Percentiles rank a stretch among this genome's conserved stretches.
Evolutionary conservation across 768 basidiomycete genomes (phyloP).

Genomic region (Lactarius evosmus): DNA sequence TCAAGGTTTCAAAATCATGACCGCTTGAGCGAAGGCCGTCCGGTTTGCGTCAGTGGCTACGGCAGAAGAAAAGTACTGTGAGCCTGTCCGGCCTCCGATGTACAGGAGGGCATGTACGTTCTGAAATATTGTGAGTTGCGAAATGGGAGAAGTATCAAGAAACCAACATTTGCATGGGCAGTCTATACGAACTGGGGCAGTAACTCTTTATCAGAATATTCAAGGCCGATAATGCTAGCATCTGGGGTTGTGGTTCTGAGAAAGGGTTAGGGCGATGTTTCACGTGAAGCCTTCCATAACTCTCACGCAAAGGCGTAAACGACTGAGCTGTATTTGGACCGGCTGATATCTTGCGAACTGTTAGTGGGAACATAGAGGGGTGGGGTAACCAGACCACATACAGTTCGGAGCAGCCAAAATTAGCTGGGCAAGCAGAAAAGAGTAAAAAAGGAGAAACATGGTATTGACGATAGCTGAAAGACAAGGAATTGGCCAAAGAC

Average conservation of each 20-base stretch:
- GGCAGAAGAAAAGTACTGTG: constrained; percentile 56
- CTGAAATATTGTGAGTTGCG: constrained; percentile 36
- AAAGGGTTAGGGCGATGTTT: not conserved
- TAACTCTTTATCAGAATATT: constrained; percentile 44
- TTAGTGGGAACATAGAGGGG: not conserved
- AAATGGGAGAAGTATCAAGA: not conserved
- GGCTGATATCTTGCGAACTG: constrained; percentile 46
- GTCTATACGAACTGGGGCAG: constrained; percentile 56
- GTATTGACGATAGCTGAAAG: no score
- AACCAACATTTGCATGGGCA: constrained; percentile 39
- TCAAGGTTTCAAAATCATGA: constrained; percentile 32
- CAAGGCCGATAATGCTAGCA: constrained; percentile 35
- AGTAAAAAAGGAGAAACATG: constrained; percentile 8
- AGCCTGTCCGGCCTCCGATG: constrained; percentile 74
- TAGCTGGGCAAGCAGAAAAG: constrained; percentile 11
- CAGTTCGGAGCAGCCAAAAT: constrained; percentile 13
- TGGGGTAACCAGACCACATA: not conserved
- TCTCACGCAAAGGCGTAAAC: constrained; percentile 67
- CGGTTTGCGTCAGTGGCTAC: constrained; percentile 56
- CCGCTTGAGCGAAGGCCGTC: constrained; percentile 60
- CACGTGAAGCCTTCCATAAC: no score
- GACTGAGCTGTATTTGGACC: constrained; percentile 64
- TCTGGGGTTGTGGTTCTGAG: constrained; percentile 37
- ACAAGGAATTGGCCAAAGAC: no score
- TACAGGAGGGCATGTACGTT: constrained; percentile 53